Conservation (phyloP, 1,284 basidiomycete species). For the Rugosomyces carneus region DNA sequence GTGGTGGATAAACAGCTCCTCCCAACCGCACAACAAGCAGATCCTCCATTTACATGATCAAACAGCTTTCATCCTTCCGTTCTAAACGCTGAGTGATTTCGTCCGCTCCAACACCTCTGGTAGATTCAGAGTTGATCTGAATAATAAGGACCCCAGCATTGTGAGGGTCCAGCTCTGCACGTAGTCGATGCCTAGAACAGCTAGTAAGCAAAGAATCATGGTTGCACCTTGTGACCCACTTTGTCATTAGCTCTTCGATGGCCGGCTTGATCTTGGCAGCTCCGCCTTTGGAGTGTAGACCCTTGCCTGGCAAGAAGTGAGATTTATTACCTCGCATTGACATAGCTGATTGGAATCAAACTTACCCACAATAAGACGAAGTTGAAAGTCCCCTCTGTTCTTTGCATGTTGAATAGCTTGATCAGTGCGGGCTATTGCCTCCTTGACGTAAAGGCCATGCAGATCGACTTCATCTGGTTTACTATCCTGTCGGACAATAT, state of each 20-base stretch:
- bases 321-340: background rate
- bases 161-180: constrained; percentile 73
- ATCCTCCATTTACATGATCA: constrained; percentile 54
- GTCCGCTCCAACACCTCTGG: constrained; percentile 47
- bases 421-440: constrained; percentile 76
- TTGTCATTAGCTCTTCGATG: constrained; percentile 82
- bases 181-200: constrained; percentile 56
- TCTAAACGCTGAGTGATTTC: constrained; percentile 55
- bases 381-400: constrained; percentile 54
- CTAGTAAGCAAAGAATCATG: constrained; percentile 5
- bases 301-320: constrained; percentile 48
- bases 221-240: constrained; percentile 38
- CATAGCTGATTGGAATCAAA: constrained; percentile 11
- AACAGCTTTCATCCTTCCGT: constrained; percentile 52
- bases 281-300: constrained; percentile 78
- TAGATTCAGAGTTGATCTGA: constrained; percentile 46
- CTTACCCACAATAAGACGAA: constrained; percentile 86
- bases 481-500: constrained; percentile 48
- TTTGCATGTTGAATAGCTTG: constrained; percentile 66
- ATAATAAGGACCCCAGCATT: constrained; percentile 89
- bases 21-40: background rate
- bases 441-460: constrained; percentile 91
- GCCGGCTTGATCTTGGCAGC: constrained; percentile 91
- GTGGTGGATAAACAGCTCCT: background rate
- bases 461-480: constrained; percentile 78